Percentiles rank a stretch among this genome's conserved stretches.
phyloP scores from a whole-genome alignment of 2,329 filamentous ascomycete genomes.

The Phialocephala subalpina region DNA sequence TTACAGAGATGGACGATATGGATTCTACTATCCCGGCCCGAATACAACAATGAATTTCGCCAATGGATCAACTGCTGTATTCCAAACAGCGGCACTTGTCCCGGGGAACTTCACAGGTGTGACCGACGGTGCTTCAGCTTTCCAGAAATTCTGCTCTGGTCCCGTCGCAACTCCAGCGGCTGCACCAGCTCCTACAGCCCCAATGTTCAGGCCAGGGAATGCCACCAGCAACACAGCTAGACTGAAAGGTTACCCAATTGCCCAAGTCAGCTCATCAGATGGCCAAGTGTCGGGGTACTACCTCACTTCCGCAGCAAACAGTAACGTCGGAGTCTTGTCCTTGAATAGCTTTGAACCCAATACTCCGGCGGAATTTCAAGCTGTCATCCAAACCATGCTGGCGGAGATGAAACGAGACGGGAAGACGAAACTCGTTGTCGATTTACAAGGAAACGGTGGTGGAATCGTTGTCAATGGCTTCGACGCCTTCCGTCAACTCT shows the following conservation, averaged over 20 bases:
- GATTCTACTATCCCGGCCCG: not conserved
- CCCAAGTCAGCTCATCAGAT: slow-evolving; percentile 9
- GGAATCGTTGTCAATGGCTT: not conserved
- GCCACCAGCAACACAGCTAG: not conserved
- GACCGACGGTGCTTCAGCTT: not conserved
- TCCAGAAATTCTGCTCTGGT: slow-evolving; percentile 1
- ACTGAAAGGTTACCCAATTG: slow-evolving; percentile 1
- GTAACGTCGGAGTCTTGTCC: not conserved
- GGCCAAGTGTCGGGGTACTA: not conserved
- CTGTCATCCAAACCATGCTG: slow-evolving; percentile 4
- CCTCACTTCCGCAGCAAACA: not conserved
- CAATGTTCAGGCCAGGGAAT: not conserved
- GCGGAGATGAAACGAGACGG: slow-evolving; percentile 9
- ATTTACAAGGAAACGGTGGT: slow-evolving; percentile 1
- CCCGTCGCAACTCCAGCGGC: not conserved
- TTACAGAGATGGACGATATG: not conserved
- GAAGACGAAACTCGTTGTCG: slow-evolving; percentile 2
- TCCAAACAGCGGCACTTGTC: not conserved
- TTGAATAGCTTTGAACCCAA: not conserved
- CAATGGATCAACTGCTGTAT: not conserved
- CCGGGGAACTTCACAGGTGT: slow-evolving; percentile 2
- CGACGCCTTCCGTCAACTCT: slow-evolving; percentile 1
- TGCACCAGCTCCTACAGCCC: not conserved
- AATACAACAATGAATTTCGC: not conserved
- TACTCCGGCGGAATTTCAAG: slow-evolving; percentile 6